These are phyloP conservation scores for Tetrapisispora taiwanensis DNA, from an alignment of 805 yeast genomes.

Conservation along the genomic window DNA sequence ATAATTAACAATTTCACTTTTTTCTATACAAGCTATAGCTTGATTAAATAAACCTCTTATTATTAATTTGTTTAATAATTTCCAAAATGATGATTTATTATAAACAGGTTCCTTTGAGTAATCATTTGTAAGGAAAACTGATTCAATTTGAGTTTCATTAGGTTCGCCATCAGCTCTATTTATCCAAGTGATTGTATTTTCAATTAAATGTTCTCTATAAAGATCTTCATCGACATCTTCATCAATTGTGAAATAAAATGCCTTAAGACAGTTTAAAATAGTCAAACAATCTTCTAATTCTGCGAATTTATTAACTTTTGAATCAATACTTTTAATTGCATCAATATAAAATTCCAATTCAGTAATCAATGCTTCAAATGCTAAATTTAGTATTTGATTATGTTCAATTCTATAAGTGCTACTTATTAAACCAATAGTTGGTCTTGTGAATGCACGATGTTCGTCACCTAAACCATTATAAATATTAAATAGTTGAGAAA, in stretches of 20 bases:
- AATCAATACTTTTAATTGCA: conserved; percentile 24
- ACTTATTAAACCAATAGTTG: conserved; percentile 33
- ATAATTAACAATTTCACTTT: conserved; percentile 13
- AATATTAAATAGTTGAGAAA: conserved; percentile 41
- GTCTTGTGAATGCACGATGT: conserved; percentile 34
- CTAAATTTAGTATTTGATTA: conserved; percentile 28
- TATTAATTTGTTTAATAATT: conserved; percentile 44
- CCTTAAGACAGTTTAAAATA: conserved; percentile 49
- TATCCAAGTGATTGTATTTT: conserved; percentile 48
- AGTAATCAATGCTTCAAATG: conserved; percentile 26
- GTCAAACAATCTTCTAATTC: conserved; percentile 39
- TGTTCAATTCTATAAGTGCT: conserved; percentile 29
- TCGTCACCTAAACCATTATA: conserved; percentile 39
- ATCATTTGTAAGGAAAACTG: conserved; percentile 31
- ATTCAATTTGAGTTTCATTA: conserved; percentile 39
- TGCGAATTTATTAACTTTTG: conserved; percentile 21
- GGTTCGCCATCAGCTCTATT: conserved; percentile 65
- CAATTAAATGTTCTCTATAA: conserved; percentile 29
- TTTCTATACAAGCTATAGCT: conserved; percentile 34
- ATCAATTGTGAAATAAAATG: conserved; percentile 32
- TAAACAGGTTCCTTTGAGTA: conserved; percentile 35
- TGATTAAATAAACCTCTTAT: conserved; percentile 52
- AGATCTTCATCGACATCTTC: conserved; percentile 27
- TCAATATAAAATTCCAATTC: conserved; percentile 30
- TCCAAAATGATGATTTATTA: conserved; percentile 46